Conservation (phyloP, 495 filamentous ascomycete species). For the Hypoxylon fuscum region DNA sequence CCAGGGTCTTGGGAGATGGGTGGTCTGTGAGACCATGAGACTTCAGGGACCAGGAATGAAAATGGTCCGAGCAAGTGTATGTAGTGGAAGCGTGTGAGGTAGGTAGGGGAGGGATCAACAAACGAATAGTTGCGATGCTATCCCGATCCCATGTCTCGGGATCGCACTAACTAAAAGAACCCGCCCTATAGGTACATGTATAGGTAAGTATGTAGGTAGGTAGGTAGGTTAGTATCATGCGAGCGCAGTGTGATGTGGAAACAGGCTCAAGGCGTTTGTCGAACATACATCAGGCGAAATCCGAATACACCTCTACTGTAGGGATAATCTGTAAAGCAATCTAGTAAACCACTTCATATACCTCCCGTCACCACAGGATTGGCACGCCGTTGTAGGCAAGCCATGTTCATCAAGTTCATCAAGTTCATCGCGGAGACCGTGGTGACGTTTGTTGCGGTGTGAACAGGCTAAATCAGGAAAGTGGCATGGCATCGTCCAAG, state of each 20-base stretch:
- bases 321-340: constrained; percentile 1
- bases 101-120: too few species aligned
- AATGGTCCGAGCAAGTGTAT: constrained; percentile 31
- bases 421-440: constrained; percentile 23
- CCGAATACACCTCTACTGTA: constrained; percentile 5
- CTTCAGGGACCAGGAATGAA: constrained; percentile 26
- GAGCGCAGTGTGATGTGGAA: constrained; percentile 20
- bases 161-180: constrained; percentile 28
- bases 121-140: constrained; percentile 19
- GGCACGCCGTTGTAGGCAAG: constrained; percentile 31
- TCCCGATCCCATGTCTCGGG: constrained; percentile 40
- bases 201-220: background rate
- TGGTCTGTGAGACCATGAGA: constrained; percentile 18
- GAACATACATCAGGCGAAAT: constrained; percentile 7
- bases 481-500: constrained; percentile 24
- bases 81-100: too few species aligned
- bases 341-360: constrained; percentile 3
- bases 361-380: constrained; percentile 23
- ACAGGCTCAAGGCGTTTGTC: constrained; percentile 25
- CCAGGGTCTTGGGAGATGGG: constrained; percentile 27
- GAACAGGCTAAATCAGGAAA: constrained; percentile 42
- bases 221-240: too few species aligned
- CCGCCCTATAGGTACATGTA: constrained; percentile 9
- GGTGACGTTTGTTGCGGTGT: constrained; percentile 38
- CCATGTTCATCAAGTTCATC: constrained; percentile 31